phyloP scores from a whole-genome alignment of 2,329 filamentous ascomycete genomes.

The Lachnellula willkommii region DNA sequence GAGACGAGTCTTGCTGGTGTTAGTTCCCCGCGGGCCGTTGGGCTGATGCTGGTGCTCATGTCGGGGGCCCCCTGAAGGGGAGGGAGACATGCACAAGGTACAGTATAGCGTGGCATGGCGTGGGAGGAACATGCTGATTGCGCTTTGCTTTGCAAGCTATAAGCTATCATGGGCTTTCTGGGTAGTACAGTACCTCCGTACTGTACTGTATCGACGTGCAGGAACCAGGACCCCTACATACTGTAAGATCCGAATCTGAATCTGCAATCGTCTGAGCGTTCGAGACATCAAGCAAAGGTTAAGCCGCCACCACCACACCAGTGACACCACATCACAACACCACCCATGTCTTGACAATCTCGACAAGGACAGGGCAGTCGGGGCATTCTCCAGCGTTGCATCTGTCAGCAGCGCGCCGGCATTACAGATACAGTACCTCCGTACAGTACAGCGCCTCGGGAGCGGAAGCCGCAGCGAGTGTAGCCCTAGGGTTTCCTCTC shows the following conservation, averaged over 20 bases:
- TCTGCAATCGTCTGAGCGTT: conserved; percentile 16
- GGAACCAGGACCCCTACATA: not conserved
- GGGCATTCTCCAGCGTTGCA: not conserved
- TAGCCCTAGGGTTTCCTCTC: not conserved
- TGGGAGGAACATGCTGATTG: not conserved
- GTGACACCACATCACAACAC: not conserved
- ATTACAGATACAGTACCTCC: not conserved
- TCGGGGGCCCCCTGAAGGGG: not conserved
- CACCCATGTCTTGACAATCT: not conserved
- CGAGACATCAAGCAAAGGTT: not conserved
- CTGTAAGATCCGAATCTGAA: conserved; percentile 10
- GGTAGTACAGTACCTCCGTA: not conserved
- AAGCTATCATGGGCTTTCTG: not conserved
- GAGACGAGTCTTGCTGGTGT: conserved; percentile 15
- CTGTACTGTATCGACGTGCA: not conserved
- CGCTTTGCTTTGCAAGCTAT: not conserved
- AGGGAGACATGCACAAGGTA: not conserved
- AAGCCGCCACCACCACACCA: not conserved
- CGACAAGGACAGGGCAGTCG: not conserved
- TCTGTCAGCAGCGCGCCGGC: not conserved
- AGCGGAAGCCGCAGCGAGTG: not conserved
- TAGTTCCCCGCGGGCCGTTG: not conserved
- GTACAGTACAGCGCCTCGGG: not conserved
- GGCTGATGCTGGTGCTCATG: not conserved
- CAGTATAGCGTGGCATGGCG: not conserved